Evolutionary conservation across 2,329 filamentous ascomycete genomes (phyloP).

Genomic region (Phialophora expanda): DNA sequence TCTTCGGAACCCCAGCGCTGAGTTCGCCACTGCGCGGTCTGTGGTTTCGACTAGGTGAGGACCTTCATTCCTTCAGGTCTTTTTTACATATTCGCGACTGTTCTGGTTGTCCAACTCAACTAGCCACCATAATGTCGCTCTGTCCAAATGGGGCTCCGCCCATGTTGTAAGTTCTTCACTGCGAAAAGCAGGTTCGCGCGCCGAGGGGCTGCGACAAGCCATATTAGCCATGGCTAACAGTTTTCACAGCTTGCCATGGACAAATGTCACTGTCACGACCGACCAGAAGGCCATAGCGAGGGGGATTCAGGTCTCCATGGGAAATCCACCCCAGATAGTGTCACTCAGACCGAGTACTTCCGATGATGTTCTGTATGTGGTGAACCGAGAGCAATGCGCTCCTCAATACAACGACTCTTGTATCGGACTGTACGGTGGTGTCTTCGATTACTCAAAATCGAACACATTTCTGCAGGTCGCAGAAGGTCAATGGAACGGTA

Average conservation of each 20-base stretch:
- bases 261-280: constrained; percentile 35
- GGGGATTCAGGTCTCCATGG: constrained; percentile 35
- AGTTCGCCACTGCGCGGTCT: constrained; percentile 2
- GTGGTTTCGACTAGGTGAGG: background rate
- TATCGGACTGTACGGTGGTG: constrained; percentile 32
- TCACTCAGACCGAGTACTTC: constrained; percentile 33
- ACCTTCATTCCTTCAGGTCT: constrained; percentile 11
- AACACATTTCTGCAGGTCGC: constrained; percentile 31
- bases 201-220: background rate
- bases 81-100: constrained; percentile 3
- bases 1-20: constrained; percentile 8
- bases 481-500: constrained; percentile 35
- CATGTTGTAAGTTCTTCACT: constrained; percentile 22
- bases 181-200: background rate
- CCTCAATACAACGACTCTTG: constrained; percentile 35
- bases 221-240: background rate
- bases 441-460: constrained; percentile 32
- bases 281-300: constrained; percentile 34
- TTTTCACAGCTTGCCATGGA: constrained; percentile 22
- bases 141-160: constrained; percentile 35
- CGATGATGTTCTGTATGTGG: constrained; percentile 34
- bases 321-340: constrained; percentile 37
- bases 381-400: constrained; percentile 34
- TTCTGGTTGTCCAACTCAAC: constrained; percentile 13
- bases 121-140: constrained; percentile 26